Percentiles rank a stretch among this genome's conserved stretches.
Evolutionary conservation across 1,284 basidiomycete genomes (phyloP).

Genomic region (Erythrobasidium hasegawianum): DNA sequence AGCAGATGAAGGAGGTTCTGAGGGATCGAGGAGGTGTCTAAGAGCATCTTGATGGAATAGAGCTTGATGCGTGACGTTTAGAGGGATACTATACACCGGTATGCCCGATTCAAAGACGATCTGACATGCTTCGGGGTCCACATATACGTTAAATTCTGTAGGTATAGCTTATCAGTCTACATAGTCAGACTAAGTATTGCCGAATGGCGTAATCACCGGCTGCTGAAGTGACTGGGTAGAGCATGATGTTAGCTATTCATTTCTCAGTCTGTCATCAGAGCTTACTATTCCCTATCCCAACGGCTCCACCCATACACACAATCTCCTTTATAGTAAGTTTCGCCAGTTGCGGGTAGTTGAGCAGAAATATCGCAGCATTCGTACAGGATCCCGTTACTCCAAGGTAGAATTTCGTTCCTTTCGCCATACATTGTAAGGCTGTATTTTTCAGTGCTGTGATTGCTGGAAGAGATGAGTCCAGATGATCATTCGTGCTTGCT

Average conservation of each 20-base stretch:
- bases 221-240: not conserved
- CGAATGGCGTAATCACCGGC: not conserved
- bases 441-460: slow-evolving; percentile 6
- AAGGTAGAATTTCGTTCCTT: slow-evolving; percentile 57
- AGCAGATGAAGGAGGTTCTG: slow-evolving; percentile 46
- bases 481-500: not conserved
- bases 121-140: slow-evolving; percentile 74
- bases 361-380: slow-evolving; percentile 73
- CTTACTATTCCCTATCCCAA: slow-evolving; percentile 70
- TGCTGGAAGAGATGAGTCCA: slow-evolving; percentile 7
- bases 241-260: not conserved
- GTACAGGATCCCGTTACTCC: slow-evolving; percentile 76
- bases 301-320: slow-evolving; percentile 80
- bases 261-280: no score
- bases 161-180: not conserved
- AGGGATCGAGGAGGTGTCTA: slow-evolving; percentile 54
- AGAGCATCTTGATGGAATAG: slow-evolving; percentile 62
- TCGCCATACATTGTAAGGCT: slow-evolving; percentile 14
- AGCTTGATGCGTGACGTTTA: slow-evolving; percentile 78
- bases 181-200: not conserved
- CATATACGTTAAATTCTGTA: slow-evolving; percentile 72
- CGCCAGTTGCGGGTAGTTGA: slow-evolving; percentile 66
- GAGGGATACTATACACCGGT: slow-evolving; percentile 62
- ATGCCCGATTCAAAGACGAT: slow-evolving; percentile 62
- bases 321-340: slow-evolving; percentile 63